These are phyloP conservation scores for Zygnema cylindricum DNA, from an alignment of 139 green algal species.

Conservation along the genomic window DNA sequence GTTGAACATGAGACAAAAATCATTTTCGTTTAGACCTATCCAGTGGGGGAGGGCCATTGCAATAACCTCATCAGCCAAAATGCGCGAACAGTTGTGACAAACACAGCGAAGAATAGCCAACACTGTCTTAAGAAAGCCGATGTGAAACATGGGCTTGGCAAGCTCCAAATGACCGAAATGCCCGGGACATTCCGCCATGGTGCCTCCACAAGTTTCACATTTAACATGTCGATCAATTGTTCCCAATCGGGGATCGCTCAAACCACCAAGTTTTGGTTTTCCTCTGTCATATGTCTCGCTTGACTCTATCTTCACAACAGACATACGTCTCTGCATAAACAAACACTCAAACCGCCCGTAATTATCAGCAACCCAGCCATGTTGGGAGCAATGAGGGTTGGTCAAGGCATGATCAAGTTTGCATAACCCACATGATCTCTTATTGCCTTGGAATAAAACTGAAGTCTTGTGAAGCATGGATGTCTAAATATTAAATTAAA, in stretches of 20 bases:
- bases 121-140: conserved; percentile 94
- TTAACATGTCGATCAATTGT: conserved; percentile 78
- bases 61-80: conserved; percentile 89
- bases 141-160: conserved; percentile 93
- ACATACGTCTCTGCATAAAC: conserved; percentile 61
- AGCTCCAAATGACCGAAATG: conserved; percentile 99
- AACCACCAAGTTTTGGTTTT: conserved; percentile 81
- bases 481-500: background rate
- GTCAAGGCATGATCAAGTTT: background rate
- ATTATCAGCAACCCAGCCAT: background rate
- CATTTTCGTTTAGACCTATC: too few relatives aligned
- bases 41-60: too few relatives aligned
- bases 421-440: background rate
- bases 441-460: background rate
- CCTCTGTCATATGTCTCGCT: conserved; percentile 91
- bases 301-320: conserved; percentile 61
- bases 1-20: too few relatives aligned
- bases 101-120: conserved; percentile 94
- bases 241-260: conserved; percentile 91
- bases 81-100: conserved; percentile 85
- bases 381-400: background rate
- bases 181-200: conserved; percentile 85
- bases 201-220: conserved; percentile 61
- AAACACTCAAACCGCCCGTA: background rate
- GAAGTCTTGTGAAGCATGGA: background rate